Conservation (phyloP, 805 yeast genomes). For the Yarrowia alimentaria region DNA sequence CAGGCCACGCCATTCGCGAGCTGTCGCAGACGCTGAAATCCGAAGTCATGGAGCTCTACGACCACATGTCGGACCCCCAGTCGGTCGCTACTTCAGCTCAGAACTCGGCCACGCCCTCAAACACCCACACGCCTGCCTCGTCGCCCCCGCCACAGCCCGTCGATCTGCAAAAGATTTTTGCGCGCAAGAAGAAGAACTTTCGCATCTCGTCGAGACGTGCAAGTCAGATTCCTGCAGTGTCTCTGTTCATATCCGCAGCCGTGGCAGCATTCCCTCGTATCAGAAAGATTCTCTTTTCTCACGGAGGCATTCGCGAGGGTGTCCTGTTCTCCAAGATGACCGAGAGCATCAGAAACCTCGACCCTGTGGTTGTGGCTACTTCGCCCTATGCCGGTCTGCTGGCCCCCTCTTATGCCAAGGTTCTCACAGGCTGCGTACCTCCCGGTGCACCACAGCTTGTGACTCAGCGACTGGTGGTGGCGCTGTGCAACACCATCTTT, state of each 20-base stretch:
- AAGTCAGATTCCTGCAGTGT: slow-evolving; percentile 67
- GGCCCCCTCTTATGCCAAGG: slow-evolving; percentile 53
- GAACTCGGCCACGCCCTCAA: slow-evolving; percentile 36
- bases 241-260: slow-evolving; percentile 59
- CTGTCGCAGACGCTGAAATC: slow-evolving; percentile 33
- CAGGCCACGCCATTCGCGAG: slow-evolving; percentile 51
- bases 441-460: slow-evolving; percentile 57
- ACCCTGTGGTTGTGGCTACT: slow-evolving; percentile 68
- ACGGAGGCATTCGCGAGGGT: slow-evolving; percentile 80
- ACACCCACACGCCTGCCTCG: slow-evolving; percentile 34
- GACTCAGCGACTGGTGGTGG: slow-evolving; percentile 59
- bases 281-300: slow-evolving; percentile 64
- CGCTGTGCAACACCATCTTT: slow-evolving; percentile 70
- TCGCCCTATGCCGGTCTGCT: slow-evolving; percentile 69
- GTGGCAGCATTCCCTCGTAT: slow-evolving; percentile 60
- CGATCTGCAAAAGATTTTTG: slow-evolving; percentile 24
- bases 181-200: slow-evolving; percentile 48
- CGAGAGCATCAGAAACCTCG: slow-evolving; percentile 56
- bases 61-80: slow-evolving; percentile 23
- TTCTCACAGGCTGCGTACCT: slow-evolving; percentile 60
- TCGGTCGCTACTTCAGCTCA: slow-evolving; percentile 18
- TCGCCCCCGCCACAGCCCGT: slow-evolving; percentile 25
- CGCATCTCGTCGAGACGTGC: slow-evolving; percentile 66
- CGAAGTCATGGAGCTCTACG: slow-evolving; percentile 40
- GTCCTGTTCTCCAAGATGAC: slow-evolving; percentile 63